Evolutionary conservation across 2,329 filamentous ascomycete genomes (phyloP), one percentile per base, ranked within the genome.

Genomic region (Paracoccidioides lutzii): DNA sequence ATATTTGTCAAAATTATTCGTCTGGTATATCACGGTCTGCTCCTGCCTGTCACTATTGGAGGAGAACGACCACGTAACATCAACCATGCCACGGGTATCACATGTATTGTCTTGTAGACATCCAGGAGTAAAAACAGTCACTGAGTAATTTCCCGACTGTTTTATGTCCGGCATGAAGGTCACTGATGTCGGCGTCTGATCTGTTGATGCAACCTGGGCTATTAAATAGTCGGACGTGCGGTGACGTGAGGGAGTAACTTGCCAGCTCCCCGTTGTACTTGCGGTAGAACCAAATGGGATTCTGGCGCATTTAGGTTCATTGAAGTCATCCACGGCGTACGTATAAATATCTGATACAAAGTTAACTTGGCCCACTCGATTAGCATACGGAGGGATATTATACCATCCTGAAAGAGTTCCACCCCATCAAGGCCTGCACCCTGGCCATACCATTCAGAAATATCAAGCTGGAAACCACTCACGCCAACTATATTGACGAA

Each of bases 1-100:
- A 66, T 95, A 97, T 71, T 98, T 98, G 75, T 97, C 91, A 69
- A 85, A 94, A 67, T 94, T 81, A 72, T 98, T 98, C 15, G 90
- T 95, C 71, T 98, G 93, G 67, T 81, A 94, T 6, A 96, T 74
- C 0, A 80, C 78, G 0, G 77, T 81, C 33, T 81, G 78, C 56
- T 83, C 76, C 4, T 80, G 75, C 59, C 63, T 72, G 64, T 66
- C 76, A 64, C 62, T 71, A 35, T 66, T 66, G 42, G 68, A 69
- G 2, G 82, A 79, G 75, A 93, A 83, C 30, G 77, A 78, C 38
- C 83, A 87, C 1, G 87, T 91, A 53, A 98, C 78, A 62, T 90
- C 90, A 56, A 96, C 85, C 64, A 83, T 81, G 14, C 91, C 93
- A 65, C 93, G 84, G 12, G 78, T 83, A 15, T 68, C 69, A 68